Base-by-base conservation (phyloP, 208 protist genomes). In the Vickermania spadyakhi region DNA sequence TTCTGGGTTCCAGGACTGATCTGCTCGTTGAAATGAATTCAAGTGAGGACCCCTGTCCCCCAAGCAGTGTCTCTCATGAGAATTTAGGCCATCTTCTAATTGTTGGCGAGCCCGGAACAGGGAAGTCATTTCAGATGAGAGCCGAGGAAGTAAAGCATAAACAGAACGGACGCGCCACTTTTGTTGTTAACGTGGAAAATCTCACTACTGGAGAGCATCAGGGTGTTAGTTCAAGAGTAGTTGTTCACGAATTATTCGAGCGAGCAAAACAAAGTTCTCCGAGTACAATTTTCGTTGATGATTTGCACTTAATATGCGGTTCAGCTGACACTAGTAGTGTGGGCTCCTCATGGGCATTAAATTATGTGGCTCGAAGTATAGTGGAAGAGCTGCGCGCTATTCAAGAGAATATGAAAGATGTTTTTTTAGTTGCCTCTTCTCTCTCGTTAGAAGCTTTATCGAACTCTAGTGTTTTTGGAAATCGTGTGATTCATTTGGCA, bases 201-300 rank as follows among this genome's bases (percentile, higher is more conserved):
- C 50, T 86, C 7, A 61, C 75, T 26, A 66, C 72, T 28, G 73
- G 70, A 2, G 72, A 79, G 52, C 60, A 56, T 2, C 65, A 63
- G 22, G 70, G 72, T 58, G 66, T 84, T 25, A 54, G 58, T 42
- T 93, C 79, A 27, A 97, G 99, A 62, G 81, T 80, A 3, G 96
- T 75, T 7, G 72, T 99, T 2, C 64, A 80, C 3, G 81, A 94
- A 31, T 60, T 98, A 0, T 99, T 99, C 58, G 58, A 64, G 28
- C 84, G 75, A 26, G 97, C 97, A 0, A 70, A 92, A 21, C 63
- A 68, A 18, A 68, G 75, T 7, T 66, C 98, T 1, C 98, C 98
- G 0, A 84, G 77, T n/a, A 53, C 66, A 1, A 45, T 88, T 3
- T 7, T 74, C 21, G 25, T 88, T 2, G 81, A 88, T 61, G 81